A percentile compares a stretch with the other conserved stretches of the same genome.
Evolutionary conservation across 2,329 filamentous ascomycete species (phyloP).

Genomic region (Cordyceps fumosorosea): DNA sequence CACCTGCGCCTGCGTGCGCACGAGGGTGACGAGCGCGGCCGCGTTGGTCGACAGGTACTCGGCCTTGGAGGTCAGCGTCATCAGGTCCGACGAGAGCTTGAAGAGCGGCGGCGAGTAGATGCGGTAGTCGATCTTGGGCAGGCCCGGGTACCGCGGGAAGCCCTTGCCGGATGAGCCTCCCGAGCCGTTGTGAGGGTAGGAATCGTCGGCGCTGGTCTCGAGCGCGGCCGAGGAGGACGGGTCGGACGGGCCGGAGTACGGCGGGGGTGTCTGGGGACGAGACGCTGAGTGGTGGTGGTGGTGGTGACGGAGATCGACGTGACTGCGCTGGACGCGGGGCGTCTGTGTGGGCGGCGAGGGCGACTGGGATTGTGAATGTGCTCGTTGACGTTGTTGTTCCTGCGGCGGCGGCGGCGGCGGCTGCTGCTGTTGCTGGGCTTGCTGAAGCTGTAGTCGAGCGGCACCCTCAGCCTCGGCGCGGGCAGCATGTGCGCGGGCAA

Average conservation of each 20-base stretch:
- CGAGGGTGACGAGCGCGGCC: constrained; percentile 37
- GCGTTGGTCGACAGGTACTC: constrained; percentile 42
- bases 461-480: constrained; percentile 3
- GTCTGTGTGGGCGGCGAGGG: neutral
- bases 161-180: constrained; percentile 12
- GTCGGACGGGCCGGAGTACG: constrained; percentile 28
- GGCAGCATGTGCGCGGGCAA: constrained; percentile 10
- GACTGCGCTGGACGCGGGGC: neutral
- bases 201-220: constrained; percentile 13
- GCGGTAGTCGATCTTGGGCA: constrained; percentile 44
- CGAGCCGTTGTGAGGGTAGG: constrained; percentile 15
- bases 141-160: constrained; percentile 36
- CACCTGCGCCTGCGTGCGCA: constrained; percentile 42
- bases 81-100: constrained; percentile 42
- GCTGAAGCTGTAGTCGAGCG: neutral
- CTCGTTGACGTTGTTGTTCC: neutral
- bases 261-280: constrained; percentile 22
- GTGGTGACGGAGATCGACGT: neutral
- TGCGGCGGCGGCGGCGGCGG: neutral
- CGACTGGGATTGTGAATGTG: neutral
- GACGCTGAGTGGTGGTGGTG: neutral
- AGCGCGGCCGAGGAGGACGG: constrained; percentile 13
- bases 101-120: constrained; percentile 47
- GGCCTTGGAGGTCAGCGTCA: constrained; percentile 39
- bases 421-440: neutral